These are phyloP conservation scores for Tylopilus balloui DNA, from an alignment of 768 basidiomycete species.

Conservation along the genomic window DNA sequence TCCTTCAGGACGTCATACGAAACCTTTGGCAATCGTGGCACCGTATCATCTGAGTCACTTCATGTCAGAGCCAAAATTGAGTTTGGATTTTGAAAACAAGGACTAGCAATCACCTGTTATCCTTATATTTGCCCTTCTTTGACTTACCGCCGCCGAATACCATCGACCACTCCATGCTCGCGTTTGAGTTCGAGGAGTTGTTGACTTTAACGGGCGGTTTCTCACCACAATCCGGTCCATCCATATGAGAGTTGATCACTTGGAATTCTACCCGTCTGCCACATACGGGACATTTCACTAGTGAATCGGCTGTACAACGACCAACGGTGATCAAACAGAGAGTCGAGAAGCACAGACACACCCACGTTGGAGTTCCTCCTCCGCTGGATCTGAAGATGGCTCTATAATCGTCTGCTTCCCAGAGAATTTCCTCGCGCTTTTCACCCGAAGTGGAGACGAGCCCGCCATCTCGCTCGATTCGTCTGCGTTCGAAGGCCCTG, in stretches of 20 bases:
- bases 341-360: not conserved
- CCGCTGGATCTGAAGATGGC: conserved; percentile 30
- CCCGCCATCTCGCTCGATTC: conserved; percentile 22
- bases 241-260: conserved; percentile 62
- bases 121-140: conserved; percentile 43
- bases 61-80: conserved; percentile 19
- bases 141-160: conserved; percentile 29
- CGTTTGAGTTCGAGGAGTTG: conserved; percentile 23
- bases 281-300: conserved; percentile 65
- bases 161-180: conserved; percentile 41
- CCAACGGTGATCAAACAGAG: not conserved
- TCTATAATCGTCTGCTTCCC: conserved; percentile 14
- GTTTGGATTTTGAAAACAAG: not conserved
- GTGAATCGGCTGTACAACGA: conserved; percentile 26
- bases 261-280: conserved; percentile 39
- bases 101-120: conserved; percentile 20
- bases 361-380: conserved; percentile 29
- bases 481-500: conserved; percentile 28
- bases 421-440: conserved; percentile 18
- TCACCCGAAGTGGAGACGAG: conserved; percentile 23
- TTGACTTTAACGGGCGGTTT: conserved; percentile 12
- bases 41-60: conserved; percentile 31
- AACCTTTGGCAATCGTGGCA: conserved; percentile 54
- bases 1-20: conserved; percentile 63
- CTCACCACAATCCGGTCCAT: conserved; percentile 45